Base-by-base conservation (phyloP, 768 basidiomycete genomes). In the Suillus luteus region DNA sequence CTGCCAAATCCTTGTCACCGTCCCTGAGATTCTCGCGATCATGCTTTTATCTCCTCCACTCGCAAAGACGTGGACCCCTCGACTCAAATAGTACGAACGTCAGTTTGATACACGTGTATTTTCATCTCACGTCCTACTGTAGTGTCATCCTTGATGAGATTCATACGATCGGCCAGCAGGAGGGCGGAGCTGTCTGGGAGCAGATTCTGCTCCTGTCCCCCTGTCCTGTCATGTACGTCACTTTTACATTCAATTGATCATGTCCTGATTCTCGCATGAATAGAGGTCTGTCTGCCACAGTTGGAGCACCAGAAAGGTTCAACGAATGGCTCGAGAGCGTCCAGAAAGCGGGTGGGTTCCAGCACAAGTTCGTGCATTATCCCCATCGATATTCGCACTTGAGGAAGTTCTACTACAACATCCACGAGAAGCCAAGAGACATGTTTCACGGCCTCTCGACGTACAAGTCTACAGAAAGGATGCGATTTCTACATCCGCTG, bases 1-100 rank as follows among this genome's bases (percentile, higher is more conserved):
- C 59, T 89, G 87, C 66, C 90, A 91, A 70, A 90, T 91, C 46
- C 77, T 91, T 19, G 83, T 91, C 8, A 91, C 90, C 0, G 89
- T 91, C 2, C 90, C 90, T 0, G 88, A 91, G 64, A 82, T 91
- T 69, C 74, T 91, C 22, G 82, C 83, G 0, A 89, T 84, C 49
- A 83, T 91, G 85, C 78, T 91, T 38, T 79, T 91, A 31, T 89
- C 88, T 3, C 89, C 90, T 2, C 77, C 85, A 0, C 76, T 89
- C 60, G 88, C 90, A 0, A 74, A 75, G 14, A 71, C 76, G 1
- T 91, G 90, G 90, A 83, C 82, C 3, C 84, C 87, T 0, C 79
- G 84, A 51, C 80, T 91, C 55, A 86, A 86, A 74, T 79, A 86
- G 86, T 85, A 49, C 19, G 78, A 27, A 46, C 27, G 33, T 38